Base-by-base conservation (phyloP, 306 rosid genomes). In the Prinsepia uniflora region DNA sequence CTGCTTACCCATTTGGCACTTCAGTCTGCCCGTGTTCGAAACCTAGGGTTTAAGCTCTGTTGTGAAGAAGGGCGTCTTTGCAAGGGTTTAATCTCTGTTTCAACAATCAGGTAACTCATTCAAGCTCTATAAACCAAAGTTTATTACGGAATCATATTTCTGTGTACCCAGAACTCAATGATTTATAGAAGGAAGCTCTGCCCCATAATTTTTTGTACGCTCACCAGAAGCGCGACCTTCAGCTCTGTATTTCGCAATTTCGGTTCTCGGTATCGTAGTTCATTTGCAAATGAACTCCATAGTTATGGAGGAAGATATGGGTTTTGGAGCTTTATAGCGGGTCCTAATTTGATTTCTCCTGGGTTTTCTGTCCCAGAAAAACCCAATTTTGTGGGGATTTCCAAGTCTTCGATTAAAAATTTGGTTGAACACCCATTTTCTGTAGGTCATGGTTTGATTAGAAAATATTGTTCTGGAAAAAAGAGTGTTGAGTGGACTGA, bases 401-500 rank as follows among this genome's bases (percentile, higher is more conserved):
- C 82, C 75, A 58, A 66, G 75, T 53, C 62, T 59, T 78, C 59
- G 49, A 68, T 24, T 9, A 40, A 57, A 1, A 78, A n/a, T 67
- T 65, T 76, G 68, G 41, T 79, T 39, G 71, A 73, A 11, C 50
- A 20, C 6, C 47, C 53, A 13, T 11, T 15, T 41, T 72, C 58
- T 52, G 24, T 67, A 10, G 70, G 44, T 24, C 47, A 24, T 75
- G 66, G 61, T 75, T 72, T 70, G 7, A 11, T 47, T 6, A 84
- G 92, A 68, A 79, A 42, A 58, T 90, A 77, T 81, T 82, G 85
- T 69, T n/a, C 83, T 74, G 86, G 58, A 49, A 76, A 71, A 57
- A 76, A 45, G 12, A 5, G 70, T 55, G 81, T 63, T 56, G 75
- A 86, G 76, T 93, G 93, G 93, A 84, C 92, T 59, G 98, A 90